These are phyloP conservation scores for Peronospora destructor DNA, from an alignment of 352 stramenopile species.

Conservation along the genomic window DNA sequence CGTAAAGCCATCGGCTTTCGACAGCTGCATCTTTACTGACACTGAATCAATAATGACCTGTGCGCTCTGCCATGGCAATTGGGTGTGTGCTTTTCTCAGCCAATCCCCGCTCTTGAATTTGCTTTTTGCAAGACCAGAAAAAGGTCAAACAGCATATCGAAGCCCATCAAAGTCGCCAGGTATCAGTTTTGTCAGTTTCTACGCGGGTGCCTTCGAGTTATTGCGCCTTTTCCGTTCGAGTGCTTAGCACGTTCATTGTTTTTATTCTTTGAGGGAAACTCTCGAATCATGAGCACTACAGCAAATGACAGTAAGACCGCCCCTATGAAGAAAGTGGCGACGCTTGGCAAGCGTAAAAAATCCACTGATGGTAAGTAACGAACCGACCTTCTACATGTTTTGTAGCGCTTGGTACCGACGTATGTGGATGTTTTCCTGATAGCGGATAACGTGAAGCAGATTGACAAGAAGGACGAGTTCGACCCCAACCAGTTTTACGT, in stretches of 20 bases:
- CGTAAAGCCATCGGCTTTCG: too few relatives aligned
- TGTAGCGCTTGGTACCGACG: slow-evolving; percentile 1
- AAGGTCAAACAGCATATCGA: slow-evolving; percentile 15
- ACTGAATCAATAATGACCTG: too few relatives aligned
- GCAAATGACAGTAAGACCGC: slow-evolving; percentile 12
- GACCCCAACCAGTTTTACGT: slow-evolving; percentile 85
- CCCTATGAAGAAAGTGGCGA: slow-evolving; percentile 75
- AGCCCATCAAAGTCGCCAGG: slow-evolving; percentile 13
- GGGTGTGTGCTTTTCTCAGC: slow-evolving; percentile 19
- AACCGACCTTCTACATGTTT: not conserved
- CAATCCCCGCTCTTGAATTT: slow-evolving; percentile 27
- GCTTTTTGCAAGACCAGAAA: slow-evolving; percentile 22
- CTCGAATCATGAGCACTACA: slow-evolving; percentile 12
- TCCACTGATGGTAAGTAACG: slow-evolving; percentile 61
- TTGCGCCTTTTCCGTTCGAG: slow-evolving; percentile 36
- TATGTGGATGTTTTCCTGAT: slow-evolving; percentile 1
- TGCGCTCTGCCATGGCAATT: not conserved
- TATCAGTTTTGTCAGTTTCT: slow-evolving; percentile 13
- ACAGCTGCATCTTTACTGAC: too few relatives aligned
- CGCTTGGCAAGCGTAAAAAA: slow-evolving; percentile 86
- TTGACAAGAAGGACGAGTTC: slow-evolving; percentile 81
- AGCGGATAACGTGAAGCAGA: slow-evolving; percentile 78
- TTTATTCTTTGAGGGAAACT: too few relatives aligned
- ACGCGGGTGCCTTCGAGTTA: slow-evolving; percentile 8
- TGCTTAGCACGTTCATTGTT: slow-evolving; percentile 15